A percentile compares a stretch with the other conserved stretches of the same genome.
phyloP scores from a whole-genome alignment of 352 stramenopile genomes.

The Phytophthora chlamydospora region DNA sequence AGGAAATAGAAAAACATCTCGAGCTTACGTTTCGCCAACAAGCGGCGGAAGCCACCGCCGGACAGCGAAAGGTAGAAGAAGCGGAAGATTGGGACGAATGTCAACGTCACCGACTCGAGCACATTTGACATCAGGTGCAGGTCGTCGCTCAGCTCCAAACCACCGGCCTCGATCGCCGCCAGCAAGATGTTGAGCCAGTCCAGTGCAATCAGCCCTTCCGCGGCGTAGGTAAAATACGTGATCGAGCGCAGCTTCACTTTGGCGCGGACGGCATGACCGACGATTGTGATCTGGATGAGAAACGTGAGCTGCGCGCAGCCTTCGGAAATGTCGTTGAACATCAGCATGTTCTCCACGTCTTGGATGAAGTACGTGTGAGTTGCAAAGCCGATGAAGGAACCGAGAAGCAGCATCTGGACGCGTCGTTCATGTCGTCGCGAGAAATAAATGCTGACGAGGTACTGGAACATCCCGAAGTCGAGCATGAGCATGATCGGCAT shows the following conservation, averaged over 20 bases:
- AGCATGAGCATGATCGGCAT: conserved; percentile 23
- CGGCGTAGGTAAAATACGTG: conserved; percentile 10
- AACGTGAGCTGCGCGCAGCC: conserved; percentile 33
- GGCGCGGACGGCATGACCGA: conserved; percentile 27
- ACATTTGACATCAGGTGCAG: conserved; percentile 18
- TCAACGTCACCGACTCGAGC: conserved; percentile 18
- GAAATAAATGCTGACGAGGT: conserved; percentile 24
- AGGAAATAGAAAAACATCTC: conserved; percentile 26
- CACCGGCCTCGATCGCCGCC: neutral
- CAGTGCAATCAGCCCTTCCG: conserved; percentile 21
- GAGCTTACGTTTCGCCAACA: conserved; percentile 15
- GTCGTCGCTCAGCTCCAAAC: conserved; percentile 3
- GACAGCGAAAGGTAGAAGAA: conserved; percentile 30
- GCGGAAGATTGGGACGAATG: conserved; percentile 23
- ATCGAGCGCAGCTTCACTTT: conserved; percentile 33
- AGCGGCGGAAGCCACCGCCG: neutral
- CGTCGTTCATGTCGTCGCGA: conserved; percentile 13
- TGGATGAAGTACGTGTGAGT: conserved; percentile 24
- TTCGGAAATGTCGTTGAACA: conserved; percentile 39
- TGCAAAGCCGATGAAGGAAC: conserved; percentile 31
- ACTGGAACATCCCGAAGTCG: conserved; percentile 22
- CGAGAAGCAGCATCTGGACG: conserved; percentile 15
- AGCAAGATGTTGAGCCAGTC: conserved; percentile 8
- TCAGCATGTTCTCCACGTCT: conserved; percentile 7
- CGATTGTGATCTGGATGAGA: conserved; percentile 41